Conservation (phyloP, 306 rosid species). For the Begonia masoniana region DNA sequence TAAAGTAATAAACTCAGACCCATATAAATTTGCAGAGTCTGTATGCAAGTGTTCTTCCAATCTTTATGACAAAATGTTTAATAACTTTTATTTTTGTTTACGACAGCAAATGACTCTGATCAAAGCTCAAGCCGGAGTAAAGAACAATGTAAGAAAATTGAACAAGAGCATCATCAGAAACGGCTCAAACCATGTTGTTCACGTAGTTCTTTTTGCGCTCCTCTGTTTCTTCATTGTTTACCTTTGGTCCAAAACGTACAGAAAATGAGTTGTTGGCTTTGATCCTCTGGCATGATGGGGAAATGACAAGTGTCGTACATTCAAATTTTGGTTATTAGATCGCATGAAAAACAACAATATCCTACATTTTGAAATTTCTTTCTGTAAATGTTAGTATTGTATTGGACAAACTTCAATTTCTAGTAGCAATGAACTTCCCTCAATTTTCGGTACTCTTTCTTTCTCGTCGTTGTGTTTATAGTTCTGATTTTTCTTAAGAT, state of each 20-base stretch:
- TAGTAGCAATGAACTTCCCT: no score
- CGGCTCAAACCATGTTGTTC: slow-evolving; percentile 11
- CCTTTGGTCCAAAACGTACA: slow-evolving; percentile 60
- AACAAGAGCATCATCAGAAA: slow-evolving; percentile 8
- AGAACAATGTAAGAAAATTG: slow-evolving; percentile 30
- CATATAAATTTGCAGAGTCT: neutral
- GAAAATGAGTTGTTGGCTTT: neutral
- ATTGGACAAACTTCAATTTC: no score
- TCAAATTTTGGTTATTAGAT: no score
- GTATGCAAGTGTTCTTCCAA: neutral
- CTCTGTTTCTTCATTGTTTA: neutral
- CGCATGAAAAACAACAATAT: no score
- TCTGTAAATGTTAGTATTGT: no score
- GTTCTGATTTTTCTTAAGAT: no score
- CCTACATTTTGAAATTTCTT: no score
- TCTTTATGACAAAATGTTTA: slow-evolving; percentile 1
- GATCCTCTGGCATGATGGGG: no score
- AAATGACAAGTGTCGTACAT: no score
- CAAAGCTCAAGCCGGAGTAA: slow-evolving; percentile 5
- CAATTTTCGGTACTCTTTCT: no score
- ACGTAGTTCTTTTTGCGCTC: neutral
- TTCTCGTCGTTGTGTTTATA: no score
- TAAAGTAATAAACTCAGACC: neutral
- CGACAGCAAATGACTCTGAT: neutral
- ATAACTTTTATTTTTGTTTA: slow-evolving; percentile 13